phyloP scores from a whole-genome alignment of 2,329 filamentous ascomycete species.

The Nigrograna mackinnonii region DNA sequence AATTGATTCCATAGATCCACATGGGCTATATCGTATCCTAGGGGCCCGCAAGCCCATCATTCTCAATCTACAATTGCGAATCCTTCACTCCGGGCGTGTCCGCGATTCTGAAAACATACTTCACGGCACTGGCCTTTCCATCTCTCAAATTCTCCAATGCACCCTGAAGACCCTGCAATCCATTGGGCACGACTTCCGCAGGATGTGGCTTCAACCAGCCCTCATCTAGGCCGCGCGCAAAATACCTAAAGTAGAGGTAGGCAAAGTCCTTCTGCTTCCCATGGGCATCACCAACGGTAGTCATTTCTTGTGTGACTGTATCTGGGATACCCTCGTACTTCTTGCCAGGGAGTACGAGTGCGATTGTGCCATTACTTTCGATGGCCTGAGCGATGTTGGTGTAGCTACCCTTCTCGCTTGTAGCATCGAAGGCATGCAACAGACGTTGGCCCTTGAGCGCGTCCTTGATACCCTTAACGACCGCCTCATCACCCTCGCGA shows the following conservation, averaged over 20 bases:
- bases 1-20: too few species aligned
- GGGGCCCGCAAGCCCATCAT: too few species aligned
- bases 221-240: conserved; percentile 52
- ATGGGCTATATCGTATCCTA: too few species aligned
- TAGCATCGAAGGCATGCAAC: conserved; percentile 61
- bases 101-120: conserved; percentile 64
- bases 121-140: conserved; percentile 65
- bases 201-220: conserved; percentile 57
- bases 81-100: conserved; percentile 44
- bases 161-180: conserved; percentile 56
- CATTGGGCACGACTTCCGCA: conserved; percentile 57
- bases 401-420: conserved; percentile 54
- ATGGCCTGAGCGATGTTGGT: conserved; percentile 44
- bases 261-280: conserved; percentile 46
- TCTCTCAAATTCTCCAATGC: conserved; percentile 60
- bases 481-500: conserved; percentile 56
- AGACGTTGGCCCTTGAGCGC: conserved; percentile 50
- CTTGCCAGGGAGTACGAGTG: conserved; percentile 46
- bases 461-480: conserved; percentile 51
- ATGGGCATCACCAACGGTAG: conserved; percentile 40
- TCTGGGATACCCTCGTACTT: conserved; percentile 48
- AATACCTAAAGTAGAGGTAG: conserved; percentile 48
- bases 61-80: background rate
- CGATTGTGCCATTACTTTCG: conserved; percentile 35
- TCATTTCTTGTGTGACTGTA: conserved; percentile 41